phyloP scores from a whole-genome alignment of 352 stramenopile species.

The Pythium brachiatum region DNA sequence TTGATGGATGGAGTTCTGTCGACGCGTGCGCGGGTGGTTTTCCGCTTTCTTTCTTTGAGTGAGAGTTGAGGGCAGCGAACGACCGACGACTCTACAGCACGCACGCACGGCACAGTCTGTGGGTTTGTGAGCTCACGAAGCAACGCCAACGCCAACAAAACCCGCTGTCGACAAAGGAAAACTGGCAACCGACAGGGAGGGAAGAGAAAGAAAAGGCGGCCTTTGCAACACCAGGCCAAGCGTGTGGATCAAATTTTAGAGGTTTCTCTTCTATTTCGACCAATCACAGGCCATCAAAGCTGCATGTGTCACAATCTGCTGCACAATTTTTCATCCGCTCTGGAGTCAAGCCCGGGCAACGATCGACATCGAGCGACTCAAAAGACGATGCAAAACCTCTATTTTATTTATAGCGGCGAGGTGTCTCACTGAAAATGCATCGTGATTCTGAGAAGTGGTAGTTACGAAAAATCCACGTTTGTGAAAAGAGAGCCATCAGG shows the following conservation, averaged over 20 bases:
- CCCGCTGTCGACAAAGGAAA: conserved; percentile 7
- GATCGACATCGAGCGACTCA: neutral
- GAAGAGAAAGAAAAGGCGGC: conserved; percentile 14
- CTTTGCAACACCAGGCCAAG: conserved; percentile 1
- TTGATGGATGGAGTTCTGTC: conserved; percentile 7
- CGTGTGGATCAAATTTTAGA: neutral
- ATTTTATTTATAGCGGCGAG: neutral
- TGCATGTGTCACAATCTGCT: conserved; percentile 13
- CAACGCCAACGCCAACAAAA: conserved; percentile 10
- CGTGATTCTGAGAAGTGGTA: neutral
- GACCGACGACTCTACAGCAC: conserved; percentile 9
- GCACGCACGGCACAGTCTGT: conserved; percentile 12
- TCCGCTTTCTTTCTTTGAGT: conserved; percentile 7
- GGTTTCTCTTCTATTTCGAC: conserved; percentile 15
- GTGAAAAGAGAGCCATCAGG: neutral
- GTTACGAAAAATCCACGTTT: neutral
- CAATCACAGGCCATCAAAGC: conserved; percentile 1
- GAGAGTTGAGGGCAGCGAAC: neutral
- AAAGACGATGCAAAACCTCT: conserved; percentile 5
- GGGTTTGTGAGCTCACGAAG: neutral
- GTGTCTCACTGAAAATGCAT: conserved; percentile 1
- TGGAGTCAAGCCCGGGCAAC: neutral
- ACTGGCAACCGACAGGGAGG: conserved; percentile 7
- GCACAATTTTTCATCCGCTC: conserved; percentile 11
- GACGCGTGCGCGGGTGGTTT: neutral